phyloP scores from a whole-genome alignment of 345 rosid genomes.

The Corchorus capsularis region DNA sequence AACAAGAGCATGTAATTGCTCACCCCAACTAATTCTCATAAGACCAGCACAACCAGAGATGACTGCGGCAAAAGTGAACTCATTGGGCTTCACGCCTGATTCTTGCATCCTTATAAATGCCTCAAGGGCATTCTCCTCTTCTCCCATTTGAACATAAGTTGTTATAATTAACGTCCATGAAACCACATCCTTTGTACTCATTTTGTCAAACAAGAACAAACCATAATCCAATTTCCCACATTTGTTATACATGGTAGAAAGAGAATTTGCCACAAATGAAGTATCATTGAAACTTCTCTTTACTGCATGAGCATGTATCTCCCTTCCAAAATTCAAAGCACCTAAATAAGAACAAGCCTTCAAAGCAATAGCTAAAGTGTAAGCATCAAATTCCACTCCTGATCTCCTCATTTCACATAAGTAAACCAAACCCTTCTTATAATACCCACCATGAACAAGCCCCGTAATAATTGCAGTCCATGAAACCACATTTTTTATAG shows the following conservation, averaged over 20 bases:
- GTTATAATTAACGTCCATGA: constrained; percentile 79
- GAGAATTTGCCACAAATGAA: constrained; percentile 72
- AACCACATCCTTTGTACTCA: constrained; percentile 63
- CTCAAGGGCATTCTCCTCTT: constrained; percentile 55
- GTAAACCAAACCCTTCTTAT: constrained; percentile 55
- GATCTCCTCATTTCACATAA: constrained; percentile 68
- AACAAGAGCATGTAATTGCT: constrained; percentile 78
- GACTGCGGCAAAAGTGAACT: constrained; percentile 65
- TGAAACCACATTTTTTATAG: constrained; percentile 58
- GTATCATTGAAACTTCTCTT: constrained; percentile 53
- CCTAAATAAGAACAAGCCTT: constrained; percentile 78
- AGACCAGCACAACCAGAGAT: constrained; percentile 66
- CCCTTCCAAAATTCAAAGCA: constrained; percentile 60
- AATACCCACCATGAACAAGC: constrained; percentile 60
- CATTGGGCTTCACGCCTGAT: constrained; percentile 62
- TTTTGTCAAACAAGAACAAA: constrained; percentile 55
- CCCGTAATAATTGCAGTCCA: constrained; percentile 89
- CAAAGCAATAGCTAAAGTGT: constrained; percentile 61
- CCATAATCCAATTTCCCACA: constrained; percentile 74
- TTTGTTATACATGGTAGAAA: constrained; percentile 70
- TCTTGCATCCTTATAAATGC: constrained; percentile 61
- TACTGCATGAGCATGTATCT: constrained; percentile 66
- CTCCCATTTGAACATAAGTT: constrained; percentile 57
- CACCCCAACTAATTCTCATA: constrained; percentile 67
- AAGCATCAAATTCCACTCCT: constrained; percentile 50